phyloP scores from a whole-genome alignment of 495 filamentous ascomycete genomes.

The Poronia punctata region DNA sequence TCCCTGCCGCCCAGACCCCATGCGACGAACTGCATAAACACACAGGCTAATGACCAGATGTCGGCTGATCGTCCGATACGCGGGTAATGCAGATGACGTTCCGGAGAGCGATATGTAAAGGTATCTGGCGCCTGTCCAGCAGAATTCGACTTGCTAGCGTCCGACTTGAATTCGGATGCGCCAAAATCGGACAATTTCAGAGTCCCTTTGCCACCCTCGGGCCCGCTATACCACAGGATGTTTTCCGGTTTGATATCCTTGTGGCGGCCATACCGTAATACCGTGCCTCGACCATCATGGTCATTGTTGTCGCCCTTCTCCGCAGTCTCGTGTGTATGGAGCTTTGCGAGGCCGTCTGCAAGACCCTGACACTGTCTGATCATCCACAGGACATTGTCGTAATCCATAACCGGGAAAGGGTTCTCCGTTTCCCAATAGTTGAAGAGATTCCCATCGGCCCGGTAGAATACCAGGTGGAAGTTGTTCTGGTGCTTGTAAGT shows the following conservation, averaged over 20 bases:
- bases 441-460: conserved; percentile 16
- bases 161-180: conserved; percentile 2
- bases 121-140: background rate
- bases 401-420: background rate
- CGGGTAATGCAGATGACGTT: background rate
- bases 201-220: background rate
- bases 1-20: conserved; percentile 10
- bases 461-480: conserved; percentile 22
- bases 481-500: conserved; percentile 11
- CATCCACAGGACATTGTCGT: conserved; percentile 8
- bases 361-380: conserved; percentile 5
- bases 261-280: conserved; percentile 10
- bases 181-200: conserved; percentile 21
- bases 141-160: conserved; percentile 4
- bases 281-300: background rate
- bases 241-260: conserved; percentile 25
- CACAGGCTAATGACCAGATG: conserved; percentile 19
- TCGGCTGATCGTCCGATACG: conserved; percentile 10
- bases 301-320: conserved; percentile 2
- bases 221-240: conserved; percentile 13
- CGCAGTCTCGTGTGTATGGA: conserved; percentile 5
- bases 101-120: conserved; percentile 5
- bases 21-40: conserved; percentile 14
- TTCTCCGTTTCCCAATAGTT: conserved; percentile 10
- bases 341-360: conserved; percentile 4